phyloP scores from a whole-genome alignment of 1,284 basidiomycete genomes.

The Puccinia hordei region DNA sequence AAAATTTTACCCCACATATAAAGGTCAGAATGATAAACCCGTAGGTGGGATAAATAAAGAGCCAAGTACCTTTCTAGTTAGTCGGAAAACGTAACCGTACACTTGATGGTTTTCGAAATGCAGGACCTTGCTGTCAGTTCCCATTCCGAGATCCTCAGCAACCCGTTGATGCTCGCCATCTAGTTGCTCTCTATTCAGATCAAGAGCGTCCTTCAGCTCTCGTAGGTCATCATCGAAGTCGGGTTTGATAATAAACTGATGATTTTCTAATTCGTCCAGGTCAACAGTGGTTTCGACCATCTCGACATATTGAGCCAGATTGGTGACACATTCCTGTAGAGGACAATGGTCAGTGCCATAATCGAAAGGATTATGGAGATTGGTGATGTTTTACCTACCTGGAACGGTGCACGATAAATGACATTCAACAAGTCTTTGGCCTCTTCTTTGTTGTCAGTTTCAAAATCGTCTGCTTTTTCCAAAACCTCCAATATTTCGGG shows the following conservation, averaged over 20 bases:
- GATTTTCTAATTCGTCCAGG: conserved; percentile 75
- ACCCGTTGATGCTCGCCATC: conserved; percentile 79
- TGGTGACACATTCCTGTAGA: conserved; percentile 67
- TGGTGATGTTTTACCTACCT: background rate
- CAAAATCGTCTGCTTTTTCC: conserved; percentile 64
- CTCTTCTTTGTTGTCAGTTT: conserved; percentile 62
- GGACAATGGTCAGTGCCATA: background rate
- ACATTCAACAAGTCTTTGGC: conserved; percentile 28
- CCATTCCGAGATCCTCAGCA: conserved; percentile 75
- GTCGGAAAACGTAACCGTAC: conserved; percentile 89
- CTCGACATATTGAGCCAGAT: conserved; percentile 76
- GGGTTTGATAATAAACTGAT: conserved; percentile 90
- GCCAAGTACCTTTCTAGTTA: conserved; percentile 74
- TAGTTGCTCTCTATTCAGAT: conserved; percentile 73
- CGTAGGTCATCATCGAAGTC: conserved; percentile 80
- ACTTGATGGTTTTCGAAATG: conserved; percentile 89
- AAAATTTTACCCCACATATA: background rate
- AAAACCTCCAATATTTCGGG: conserved; percentile 71
- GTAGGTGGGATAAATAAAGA: conserved; percentile 53
- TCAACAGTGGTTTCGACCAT: conserved; percentile 97
- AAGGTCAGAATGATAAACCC: background rate
- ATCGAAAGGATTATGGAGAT: background rate
- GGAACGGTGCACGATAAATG: background rate
- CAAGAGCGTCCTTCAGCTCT: conserved; percentile 70
- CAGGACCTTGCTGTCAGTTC: conserved; percentile 84